Conservation (phyloP, 2,329 filamentous ascomycete genomes). For the Penicillium decumbens region DNA sequence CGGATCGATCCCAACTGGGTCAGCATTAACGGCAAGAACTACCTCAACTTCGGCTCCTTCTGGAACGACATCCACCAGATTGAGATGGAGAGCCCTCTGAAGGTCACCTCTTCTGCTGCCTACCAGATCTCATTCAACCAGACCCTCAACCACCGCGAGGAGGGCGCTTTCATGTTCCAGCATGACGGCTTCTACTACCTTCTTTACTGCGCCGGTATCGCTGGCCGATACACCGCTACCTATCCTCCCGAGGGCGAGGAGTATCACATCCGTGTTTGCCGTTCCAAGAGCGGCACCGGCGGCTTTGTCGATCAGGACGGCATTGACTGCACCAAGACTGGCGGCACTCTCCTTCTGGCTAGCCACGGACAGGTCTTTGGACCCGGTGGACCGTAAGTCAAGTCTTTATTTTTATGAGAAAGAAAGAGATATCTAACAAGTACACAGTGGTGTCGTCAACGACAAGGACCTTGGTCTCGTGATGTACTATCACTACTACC, state of each 20-base stretch:
- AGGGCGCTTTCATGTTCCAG: constrained; percentile 56
- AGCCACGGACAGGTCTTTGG: constrained; percentile 60
- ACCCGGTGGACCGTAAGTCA: constrained; percentile 61
- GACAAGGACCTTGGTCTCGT: constrained; percentile 47
- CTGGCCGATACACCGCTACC: constrained; percentile 52
- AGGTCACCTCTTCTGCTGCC: constrained; percentile 29
- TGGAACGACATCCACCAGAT: constrained; percentile 63
- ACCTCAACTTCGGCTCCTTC: constrained; percentile 65
- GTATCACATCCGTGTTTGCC: constrained; percentile 63
- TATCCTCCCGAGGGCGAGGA: constrained; percentile 54
- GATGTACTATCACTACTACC: constrained; percentile 59
- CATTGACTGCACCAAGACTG: constrained; percentile 50
- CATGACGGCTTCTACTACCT: constrained; percentile 58
- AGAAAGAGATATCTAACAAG: constrained; percentile 5
- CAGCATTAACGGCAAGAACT: constrained; percentile 39
- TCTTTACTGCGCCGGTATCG: constrained; percentile 56
- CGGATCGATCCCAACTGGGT: constrained; percentile 59
- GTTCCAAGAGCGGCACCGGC: constrained; percentile 50
- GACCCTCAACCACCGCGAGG: constrained; percentile 51
- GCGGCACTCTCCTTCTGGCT: constrained; percentile 58
- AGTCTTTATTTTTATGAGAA: too few relatives aligned
- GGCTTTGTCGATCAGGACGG: constrained; percentile 57
- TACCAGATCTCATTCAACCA: constrained; percentile 54
- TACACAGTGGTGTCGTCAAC: constrained; percentile 28
- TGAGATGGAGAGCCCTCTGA: constrained; percentile 38